Conservation (phyloP, 2,329 filamentous ascomycete species). For the Epicoccum nigrum region DNA sequence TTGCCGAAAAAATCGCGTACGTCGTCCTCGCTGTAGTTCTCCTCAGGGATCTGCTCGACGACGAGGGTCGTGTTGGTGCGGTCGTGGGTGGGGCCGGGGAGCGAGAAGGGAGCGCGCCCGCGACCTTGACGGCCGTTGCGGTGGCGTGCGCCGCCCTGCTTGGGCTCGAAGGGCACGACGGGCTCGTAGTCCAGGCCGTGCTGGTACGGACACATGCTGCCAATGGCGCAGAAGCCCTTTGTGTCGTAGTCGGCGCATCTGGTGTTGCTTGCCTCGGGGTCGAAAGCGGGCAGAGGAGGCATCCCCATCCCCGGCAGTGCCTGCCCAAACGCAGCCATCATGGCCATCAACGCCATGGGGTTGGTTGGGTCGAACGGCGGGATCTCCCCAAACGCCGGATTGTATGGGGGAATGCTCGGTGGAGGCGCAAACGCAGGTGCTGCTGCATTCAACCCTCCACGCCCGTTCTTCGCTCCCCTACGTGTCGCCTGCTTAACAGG, state of each 20-base stretch:
- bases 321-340: conserved; percentile 58
- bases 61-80: conserved; percentile 71
- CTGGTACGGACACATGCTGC: conserved; percentile 71
- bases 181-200: conserved; percentile 71
- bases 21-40: conserved; percentile 68
- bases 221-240: conserved; percentile 73
- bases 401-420: conserved; percentile 21
- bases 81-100: conserved; percentile 67
- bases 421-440: conserved; percentile 16
- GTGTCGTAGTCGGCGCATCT: conserved; percentile 74
- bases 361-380: conserved; percentile 64
- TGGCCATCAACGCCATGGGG: conserved; percentile 67
- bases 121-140: conserved; percentile 34
- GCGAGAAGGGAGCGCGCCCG: conserved; percentile 64
- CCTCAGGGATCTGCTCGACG: conserved; percentile 77
- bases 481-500: conserved; percentile 64
- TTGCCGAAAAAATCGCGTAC: conserved; percentile 73
- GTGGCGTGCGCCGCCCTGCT: conserved; percentile 15
- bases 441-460: conserved; percentile 15
- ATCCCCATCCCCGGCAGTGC: conserved; percentile 52
- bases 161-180: conserved; percentile 62
- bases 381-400: conserved; percentile 39
- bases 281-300: conserved; percentile 35
- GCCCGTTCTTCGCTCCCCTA: conserved; percentile 42
- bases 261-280: conserved; percentile 49